Base-by-base conservation (phyloP, 352 stramenopile species). In the Globisporangium canariense region DNA sequence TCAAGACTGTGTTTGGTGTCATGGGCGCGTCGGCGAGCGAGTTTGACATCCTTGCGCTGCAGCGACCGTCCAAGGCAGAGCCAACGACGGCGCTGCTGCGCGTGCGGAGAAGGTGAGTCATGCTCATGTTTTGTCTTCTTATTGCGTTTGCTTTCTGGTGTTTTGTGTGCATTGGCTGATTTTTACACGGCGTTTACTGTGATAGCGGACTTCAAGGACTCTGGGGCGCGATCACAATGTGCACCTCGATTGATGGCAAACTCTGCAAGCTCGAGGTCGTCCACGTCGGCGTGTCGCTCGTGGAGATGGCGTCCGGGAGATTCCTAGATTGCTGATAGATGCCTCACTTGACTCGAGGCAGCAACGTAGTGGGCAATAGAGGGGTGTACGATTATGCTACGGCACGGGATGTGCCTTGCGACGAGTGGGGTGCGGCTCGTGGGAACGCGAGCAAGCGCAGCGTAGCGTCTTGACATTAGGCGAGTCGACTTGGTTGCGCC, bases 161-260 rank as follows among this genome's bases (percentile, higher is more conserved):
- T 32, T n/a, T 30, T 10, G 11, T 14, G 3, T 56, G 7, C 50
- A 30, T 43, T 43, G 16, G 18, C 32, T 52, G 40, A 14, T 32
- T 30, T 30, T 14, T 11, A 4, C 10, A 16, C 25, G 6, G 18
- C 46, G 14, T 36, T 13, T 28, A 3, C 10, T 38, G 11, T 13
- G n/a, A 60, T 59, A 81, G 81, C 41, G 82, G 79, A 43, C 60
- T 93, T 40, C 71, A 90, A 59, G 76, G 66, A 1, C 68, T 93
- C 10, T 78, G 80, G 69, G 82, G 82, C 13, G 82, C 82, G 28
- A 73, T 91, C 56, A 88, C 77, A n/a, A 88, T 91, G 76, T 91
- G 82, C 66, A 86, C 84, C 38, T 74, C 71, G 13, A 69, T 93
- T 9, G 83, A 90, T 54, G 76, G 78, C 40, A 65, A 70, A 51